phyloP scores from a whole-genome alignment of 2,329 filamentous ascomycete genomes.

The Didymella exigua region DNA sequence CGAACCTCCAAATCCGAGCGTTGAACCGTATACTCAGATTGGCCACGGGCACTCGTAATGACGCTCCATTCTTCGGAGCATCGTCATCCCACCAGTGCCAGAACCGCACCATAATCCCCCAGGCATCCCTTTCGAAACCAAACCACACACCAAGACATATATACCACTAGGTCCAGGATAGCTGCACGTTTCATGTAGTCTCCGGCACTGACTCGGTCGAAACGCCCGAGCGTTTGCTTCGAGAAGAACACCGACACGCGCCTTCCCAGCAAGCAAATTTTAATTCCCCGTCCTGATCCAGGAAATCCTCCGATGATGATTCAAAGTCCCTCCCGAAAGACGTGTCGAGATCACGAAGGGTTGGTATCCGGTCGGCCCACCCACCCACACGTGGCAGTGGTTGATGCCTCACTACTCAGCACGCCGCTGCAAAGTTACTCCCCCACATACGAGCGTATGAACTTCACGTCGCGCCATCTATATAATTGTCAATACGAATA shows the following conservation, averaged over 20 bases:
- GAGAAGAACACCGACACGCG: neutral
- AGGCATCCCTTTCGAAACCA: neutral
- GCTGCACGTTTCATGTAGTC: slow-evolving; percentile 1
- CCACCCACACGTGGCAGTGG: slow-evolving; percentile 14
- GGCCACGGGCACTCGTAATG: slow-evolving; percentile 31
- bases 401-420: neutral
- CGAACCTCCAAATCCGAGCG: neutral
- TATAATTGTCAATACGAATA: neutral
- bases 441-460: slow-evolving; percentile 2
- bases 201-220: slow-evolving; percentile 1
- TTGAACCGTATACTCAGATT: neutral
- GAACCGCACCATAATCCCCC: neutral
- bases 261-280: slow-evolving; percentile 10
- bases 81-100: neutral
- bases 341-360: neutral
- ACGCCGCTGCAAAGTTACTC: slow-evolving; percentile 2
- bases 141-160: slow-evolving; percentile 5
- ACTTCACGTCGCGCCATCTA: neutral
- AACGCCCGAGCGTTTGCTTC: slow-evolving; percentile 14
- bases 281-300: slow-evolving; percentile 8
- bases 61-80: neutral
- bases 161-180: slow-evolving; percentile 8
- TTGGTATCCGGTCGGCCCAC: neutral
- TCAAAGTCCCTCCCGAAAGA: neutral
- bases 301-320: slow-evolving; percentile 3